Evolutionary conservation across 768 basidiomycete genomes (phyloP), one percentile per base, ranked within the genome.

Genomic region (Lactarius sanguifluus): DNA sequence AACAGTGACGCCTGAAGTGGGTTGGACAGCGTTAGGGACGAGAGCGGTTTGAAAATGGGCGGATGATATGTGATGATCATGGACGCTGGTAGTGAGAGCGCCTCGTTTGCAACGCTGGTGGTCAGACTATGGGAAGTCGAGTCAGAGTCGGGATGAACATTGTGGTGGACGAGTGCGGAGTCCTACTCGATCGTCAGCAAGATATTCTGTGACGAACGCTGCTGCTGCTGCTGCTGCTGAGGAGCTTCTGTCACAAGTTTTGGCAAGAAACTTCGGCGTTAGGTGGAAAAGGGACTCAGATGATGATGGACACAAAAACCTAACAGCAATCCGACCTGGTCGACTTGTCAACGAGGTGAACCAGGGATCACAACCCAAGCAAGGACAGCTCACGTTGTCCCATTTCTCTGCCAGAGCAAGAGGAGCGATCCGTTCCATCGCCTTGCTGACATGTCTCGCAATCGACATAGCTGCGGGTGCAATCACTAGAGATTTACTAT

Each of bases 371-470:
- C 13, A 28, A 25, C 50, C 50, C 13, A 15, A 25, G 16, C 72
- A 38, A 59, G 61, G 61, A 62, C 41, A 8, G 78, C 91, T 78
- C 70, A 97, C 95, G 77, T 98, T 98, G 73, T 98, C 96, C 94
- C 96, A 98, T 68, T 83, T 85, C 70, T 91, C 94, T 20, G 96
- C 95, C 9, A 97, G 81, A 43, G 85, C 81, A 25, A 94, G 82
- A 3, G 96, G 96, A 1, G 95, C 94, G 69, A 97, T 90, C 32
- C 86, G 83, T 68, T 91, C 89, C 88, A 94, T 90, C 0, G 88
- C 86, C 52, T 79, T 81, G 70, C 83, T 84, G 13, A 89, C 84
- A 38, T 81, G 77, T 74, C 83, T 86, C 15, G 86, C 73, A 38
- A 81, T 64, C 13, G 77, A 75, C 74, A 75, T 69, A 20, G 59